Conservation (phyloP, 2,329 filamentous ascomycete species). For the Beauveria asiatica region DNA sequence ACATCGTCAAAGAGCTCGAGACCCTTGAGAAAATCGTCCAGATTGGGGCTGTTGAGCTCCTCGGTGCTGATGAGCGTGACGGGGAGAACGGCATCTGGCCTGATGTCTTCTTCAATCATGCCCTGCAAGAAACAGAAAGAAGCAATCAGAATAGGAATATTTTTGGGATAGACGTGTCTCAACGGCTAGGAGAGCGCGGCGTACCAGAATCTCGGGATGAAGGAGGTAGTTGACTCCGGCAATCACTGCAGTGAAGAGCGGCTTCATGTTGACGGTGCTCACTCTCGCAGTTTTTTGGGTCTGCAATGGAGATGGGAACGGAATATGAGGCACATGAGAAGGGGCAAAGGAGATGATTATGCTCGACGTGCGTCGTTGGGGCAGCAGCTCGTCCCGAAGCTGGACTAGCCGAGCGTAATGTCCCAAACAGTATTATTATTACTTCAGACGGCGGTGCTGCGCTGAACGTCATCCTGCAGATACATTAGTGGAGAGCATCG, state of each 20-base stretch:
- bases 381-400: background rate
- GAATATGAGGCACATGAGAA: background rate
- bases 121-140: constrained; percentile 20
- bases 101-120: constrained; percentile 32
- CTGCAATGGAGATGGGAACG: background rate
- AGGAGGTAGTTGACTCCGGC: constrained; percentile 9
- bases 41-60: constrained; percentile 26
- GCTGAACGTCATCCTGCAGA: constrained; percentile 1
- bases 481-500: background rate
- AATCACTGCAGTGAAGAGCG: constrained; percentile 10
- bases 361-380: background rate
- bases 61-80: constrained; percentile 31
- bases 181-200: background rate
- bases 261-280: constrained; percentile 8
- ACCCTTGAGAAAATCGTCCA: constrained; percentile 25
- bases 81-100: constrained; percentile 31
- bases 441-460: background rate
- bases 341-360: background rate
- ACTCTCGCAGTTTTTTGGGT: too few species aligned
- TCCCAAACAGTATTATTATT: background rate
- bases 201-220: constrained; percentile 10
- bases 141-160: background rate
- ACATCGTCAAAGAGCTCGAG: constrained; percentile 30
- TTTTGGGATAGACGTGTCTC: background rate
- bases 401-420: background rate